phyloP scores from a whole-genome alignment of 83 land plant genomes.

The Picea abies region DNA sequence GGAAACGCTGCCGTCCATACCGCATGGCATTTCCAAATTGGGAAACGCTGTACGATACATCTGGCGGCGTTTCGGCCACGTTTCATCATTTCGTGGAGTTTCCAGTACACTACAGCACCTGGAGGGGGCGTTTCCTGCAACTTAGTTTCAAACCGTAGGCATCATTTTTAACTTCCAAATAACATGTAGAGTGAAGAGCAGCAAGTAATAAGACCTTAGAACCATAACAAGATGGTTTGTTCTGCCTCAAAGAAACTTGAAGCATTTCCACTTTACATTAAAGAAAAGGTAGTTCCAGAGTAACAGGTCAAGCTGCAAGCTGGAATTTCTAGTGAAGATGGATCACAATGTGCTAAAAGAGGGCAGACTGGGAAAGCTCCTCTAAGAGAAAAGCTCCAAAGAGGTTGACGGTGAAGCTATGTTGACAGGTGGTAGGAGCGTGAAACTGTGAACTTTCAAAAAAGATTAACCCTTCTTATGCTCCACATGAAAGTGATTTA shows the following conservation, averaged over 20 bases:
- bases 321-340: slow-evolving; percentile 5
- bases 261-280: background rate
- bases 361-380: background rate
- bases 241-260: background rate
- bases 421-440: background rate
- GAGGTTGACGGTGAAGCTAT: background rate
- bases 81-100: too few relatives aligned
- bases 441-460: background rate
- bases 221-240: background rate
- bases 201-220: too few relatives aligned
- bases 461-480: background rate
- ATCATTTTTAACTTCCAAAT: background rate
- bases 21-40: too few relatives aligned
- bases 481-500: background rate
- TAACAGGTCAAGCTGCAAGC: background rate
- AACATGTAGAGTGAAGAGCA: too few relatives aligned
- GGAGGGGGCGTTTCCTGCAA: too few relatives aligned
- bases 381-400: background rate
- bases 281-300: background rate
- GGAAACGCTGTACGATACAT: too few relatives aligned
- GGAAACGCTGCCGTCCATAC: too few relatives aligned
- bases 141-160: background rate
- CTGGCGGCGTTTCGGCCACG: too few relatives aligned
- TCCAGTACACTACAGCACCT: too few relatives aligned
- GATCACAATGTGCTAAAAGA: background rate